Evolutionary conservation across 768 basidiomycete genomes (phyloP).

Genomic region (Lentinula detonsa): DNA sequence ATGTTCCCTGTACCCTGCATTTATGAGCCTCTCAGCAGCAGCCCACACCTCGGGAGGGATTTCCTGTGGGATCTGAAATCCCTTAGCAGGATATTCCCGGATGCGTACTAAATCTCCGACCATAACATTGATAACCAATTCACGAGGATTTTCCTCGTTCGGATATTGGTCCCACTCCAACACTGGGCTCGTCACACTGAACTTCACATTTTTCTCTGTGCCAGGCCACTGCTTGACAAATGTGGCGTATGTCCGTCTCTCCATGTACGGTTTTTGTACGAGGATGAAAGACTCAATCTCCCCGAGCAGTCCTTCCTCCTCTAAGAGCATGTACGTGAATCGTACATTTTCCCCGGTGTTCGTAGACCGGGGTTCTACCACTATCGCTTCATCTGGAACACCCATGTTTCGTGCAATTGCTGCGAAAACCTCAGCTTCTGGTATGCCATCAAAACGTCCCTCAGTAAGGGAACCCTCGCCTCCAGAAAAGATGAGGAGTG

Average conservation of each 20-base stretch:
- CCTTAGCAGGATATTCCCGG: slow-evolving; percentile 12
- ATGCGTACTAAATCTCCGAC: slow-evolving; percentile 14
- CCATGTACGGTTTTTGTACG: slow-evolving; percentile 16
- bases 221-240: slow-evolving; percentile 14
- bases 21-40: slow-evolving; percentile 10
- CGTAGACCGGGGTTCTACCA: slow-evolving; percentile 10
- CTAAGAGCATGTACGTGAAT: slow-evolving; percentile 7
- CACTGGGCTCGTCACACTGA: slow-evolving; percentile 12
- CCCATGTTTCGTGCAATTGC: slow-evolving; percentile 9
- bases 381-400: slow-evolving; percentile 7
- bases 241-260: slow-evolving; percentile 14
- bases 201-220: not conserved
- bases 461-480: slow-evolving; percentile 3
- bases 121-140: slow-evolving; percentile 11
- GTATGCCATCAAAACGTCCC: slow-evolving; percentile 3
- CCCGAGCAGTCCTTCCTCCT: not conserved
- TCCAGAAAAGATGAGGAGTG: slow-evolving; percentile 12
- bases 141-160: slow-evolving; percentile 9
- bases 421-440: slow-evolving; percentile 11
- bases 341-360: slow-evolving; percentile 15
- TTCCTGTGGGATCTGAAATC: slow-evolving; percentile 10
- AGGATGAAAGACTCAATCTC: slow-evolving; percentile 8
- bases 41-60: slow-evolving; percentile 12
- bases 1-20: slow-evolving; percentile 9
- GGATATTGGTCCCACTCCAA: slow-evolving; percentile 12